A percentile compares a stretch with the other conserved stretches of the same genome.
These are phyloP conservation scores for Rhodosorus marinus DNA, from an alignment of 23 red algal genomes.

Conservation along the genomic window DNA sequence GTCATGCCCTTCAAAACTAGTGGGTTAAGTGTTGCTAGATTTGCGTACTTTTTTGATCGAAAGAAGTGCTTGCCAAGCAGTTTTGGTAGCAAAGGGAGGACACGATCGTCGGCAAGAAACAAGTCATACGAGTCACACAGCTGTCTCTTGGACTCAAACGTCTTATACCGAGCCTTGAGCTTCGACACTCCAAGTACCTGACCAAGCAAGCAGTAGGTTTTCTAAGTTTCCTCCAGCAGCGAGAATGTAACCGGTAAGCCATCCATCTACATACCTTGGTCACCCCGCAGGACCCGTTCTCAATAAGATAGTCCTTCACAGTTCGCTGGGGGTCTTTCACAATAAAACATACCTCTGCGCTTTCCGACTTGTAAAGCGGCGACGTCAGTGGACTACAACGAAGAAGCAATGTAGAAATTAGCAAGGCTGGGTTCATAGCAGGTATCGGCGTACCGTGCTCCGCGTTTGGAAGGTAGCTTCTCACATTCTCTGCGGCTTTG, in stretches of 20 bases:
- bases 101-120: constrained; percentile 62
- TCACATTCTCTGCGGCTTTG: too few species aligned
- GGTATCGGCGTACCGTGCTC: too few species aligned
- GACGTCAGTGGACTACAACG: not conserved
- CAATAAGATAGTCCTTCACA: constrained; percentile 50
- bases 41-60: constrained; percentile 31
- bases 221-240: too few species aligned
- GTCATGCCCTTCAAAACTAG: constrained; percentile 1
- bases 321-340: constrained; percentile 57
- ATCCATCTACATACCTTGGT: too few species aligned
- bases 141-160: constrained; percentile 49
- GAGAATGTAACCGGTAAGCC: too few species aligned
- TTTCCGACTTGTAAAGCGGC: not conserved
- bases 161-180: constrained; percentile 42
- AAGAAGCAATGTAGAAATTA: too few species aligned
- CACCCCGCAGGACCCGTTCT: not conserved
- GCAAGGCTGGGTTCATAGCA: too few species aligned
- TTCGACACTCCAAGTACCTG: constrained; percentile 54
- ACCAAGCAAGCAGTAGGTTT: too few species aligned
- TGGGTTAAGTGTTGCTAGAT: constrained; percentile 10
- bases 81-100: constrained; percentile 52
- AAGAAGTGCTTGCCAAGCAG: constrained; percentile 36
- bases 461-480: too few species aligned
- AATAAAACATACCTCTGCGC: constrained; percentile 49
- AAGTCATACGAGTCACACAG: constrained; percentile 34